phyloP scores from a whole-genome alignment of 75 land plant genomes.

The Sequoiadendron giganteum region DNA sequence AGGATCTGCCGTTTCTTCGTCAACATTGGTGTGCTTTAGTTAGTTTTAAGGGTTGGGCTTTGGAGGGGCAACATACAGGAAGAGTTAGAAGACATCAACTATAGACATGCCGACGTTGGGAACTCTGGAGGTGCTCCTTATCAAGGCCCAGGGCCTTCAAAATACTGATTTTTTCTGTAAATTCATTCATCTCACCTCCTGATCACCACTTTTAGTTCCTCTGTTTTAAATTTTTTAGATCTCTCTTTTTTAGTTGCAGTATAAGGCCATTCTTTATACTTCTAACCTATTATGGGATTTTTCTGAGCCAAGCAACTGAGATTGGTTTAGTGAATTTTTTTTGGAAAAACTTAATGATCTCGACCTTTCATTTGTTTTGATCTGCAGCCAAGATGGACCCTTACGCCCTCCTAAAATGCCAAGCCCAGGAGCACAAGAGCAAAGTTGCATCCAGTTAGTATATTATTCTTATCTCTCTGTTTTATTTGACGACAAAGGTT shows the following conservation, averaged over 20 bases:
- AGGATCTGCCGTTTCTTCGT: not conserved
- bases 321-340: too few species aligned
- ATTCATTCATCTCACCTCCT: not conserved
- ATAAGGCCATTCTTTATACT: not conserved
- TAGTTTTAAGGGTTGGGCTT: not conserved
- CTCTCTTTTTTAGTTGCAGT: not conserved
- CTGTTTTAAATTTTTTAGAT: not conserved
- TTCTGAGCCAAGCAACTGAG: not conserved
- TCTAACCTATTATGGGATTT: too few species aligned
- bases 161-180: not conserved
- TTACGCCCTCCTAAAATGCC: constrained; percentile 48
- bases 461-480: not conserved
- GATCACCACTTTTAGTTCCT: not conserved
- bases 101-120: not conserved
- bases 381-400: constrained; percentile 64
- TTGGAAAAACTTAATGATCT: not conserved
- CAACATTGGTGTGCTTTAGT: not conserved
- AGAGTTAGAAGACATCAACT: not conserved
- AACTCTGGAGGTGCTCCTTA: not conserved
- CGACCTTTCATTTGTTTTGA: not conserved
- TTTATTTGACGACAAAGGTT: not conserved
- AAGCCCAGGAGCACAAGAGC: not conserved
- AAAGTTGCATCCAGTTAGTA: not conserved
- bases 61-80: not conserved
- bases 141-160: not conserved